Conservation (phyloP, 345 rosid genomes). For the Eucalyptus rudis region DNA sequence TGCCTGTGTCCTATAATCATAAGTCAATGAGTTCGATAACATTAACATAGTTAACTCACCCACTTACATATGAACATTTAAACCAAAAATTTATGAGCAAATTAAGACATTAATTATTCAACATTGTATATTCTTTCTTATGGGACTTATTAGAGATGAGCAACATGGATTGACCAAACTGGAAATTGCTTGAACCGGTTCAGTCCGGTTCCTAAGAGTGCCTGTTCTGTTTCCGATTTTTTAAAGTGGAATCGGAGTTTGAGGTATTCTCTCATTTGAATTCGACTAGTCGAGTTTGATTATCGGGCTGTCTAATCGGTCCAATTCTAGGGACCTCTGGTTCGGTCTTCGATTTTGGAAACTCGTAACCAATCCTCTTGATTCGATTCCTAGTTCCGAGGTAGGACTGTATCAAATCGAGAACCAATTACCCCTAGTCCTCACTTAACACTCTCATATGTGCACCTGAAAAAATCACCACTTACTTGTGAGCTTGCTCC, state of each 20-base stretch:
- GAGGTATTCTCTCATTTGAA: no score
- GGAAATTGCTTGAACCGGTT: no score
- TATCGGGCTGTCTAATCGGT: no score
- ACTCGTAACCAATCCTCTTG: no score
- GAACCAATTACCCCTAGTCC: no score
- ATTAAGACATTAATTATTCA: not conserved
- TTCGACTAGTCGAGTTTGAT: rapidly evolving
- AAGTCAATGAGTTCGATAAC: not conserved
- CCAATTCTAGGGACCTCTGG: no score
- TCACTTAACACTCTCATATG: not conserved
- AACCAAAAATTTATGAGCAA: not conserved
- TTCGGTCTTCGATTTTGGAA: rapidly evolving
- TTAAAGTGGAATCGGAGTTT: no score
- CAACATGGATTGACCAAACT: no score
- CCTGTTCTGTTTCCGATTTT: no score
- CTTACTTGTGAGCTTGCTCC: not conserved
- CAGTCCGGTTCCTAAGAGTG: no score
- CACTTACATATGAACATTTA: not conserved
- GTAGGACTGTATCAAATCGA: no score
- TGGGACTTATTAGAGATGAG: not conserved
- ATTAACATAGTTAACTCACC: not conserved
- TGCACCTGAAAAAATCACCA: not conserved
- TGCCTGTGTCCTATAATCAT: not conserved
- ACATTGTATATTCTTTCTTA: not conserved
- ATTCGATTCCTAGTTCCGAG: no score